Conservation (phyloP, 169 alveolate genomes). For the Gregarina niphandrodes region DNA sequence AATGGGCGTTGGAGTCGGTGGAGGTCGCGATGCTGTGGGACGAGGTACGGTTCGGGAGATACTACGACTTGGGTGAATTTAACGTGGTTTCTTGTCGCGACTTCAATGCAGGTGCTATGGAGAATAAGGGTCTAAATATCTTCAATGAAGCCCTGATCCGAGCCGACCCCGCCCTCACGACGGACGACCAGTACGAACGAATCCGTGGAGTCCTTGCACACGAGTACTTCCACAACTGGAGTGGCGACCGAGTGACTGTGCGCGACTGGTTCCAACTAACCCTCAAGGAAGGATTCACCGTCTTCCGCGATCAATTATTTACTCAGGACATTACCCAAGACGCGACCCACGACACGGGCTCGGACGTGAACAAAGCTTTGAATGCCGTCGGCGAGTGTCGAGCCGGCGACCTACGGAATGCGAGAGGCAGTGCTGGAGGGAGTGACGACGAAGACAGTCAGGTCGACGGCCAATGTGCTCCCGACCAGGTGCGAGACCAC, state of each 20-base stretch:
- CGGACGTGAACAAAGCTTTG: conserved; percentile 38
- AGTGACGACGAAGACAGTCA: too few species aligned
- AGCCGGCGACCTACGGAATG: too few species aligned
- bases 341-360: too few species aligned
- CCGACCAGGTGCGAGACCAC: too few species aligned
- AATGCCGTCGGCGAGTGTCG: too few species aligned
- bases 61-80: conserved; percentile 46
- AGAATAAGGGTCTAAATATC: conserved; percentile 63
- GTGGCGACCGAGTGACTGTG: conserved; percentile 70
- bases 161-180: conserved; percentile 53
- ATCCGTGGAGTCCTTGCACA: conserved; percentile 61
- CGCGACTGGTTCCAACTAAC: conserved; percentile 76
- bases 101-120: conserved; percentile 68
- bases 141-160: conserved; percentile 54
- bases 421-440: too few species aligned
- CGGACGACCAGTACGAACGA: conserved; percentile 54
- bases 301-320: conserved; percentile 59
- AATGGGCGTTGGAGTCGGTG: conserved; percentile 50
- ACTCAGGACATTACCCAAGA: too few species aligned
- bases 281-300: conserved; percentile 71
- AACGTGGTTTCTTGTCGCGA: conserved; percentile 50
- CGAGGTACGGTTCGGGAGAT: conserved; percentile 50
- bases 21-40: conserved; percentile 58
- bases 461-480: too few species aligned
- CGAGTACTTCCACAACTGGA: conserved; percentile 75